Percentiles rank a stretch among this genome's conserved stretches.
phyloP scores from a whole-genome alignment of 2,329 filamentous ascomycete genomes.

The Triangularia verruculosa region DNA sequence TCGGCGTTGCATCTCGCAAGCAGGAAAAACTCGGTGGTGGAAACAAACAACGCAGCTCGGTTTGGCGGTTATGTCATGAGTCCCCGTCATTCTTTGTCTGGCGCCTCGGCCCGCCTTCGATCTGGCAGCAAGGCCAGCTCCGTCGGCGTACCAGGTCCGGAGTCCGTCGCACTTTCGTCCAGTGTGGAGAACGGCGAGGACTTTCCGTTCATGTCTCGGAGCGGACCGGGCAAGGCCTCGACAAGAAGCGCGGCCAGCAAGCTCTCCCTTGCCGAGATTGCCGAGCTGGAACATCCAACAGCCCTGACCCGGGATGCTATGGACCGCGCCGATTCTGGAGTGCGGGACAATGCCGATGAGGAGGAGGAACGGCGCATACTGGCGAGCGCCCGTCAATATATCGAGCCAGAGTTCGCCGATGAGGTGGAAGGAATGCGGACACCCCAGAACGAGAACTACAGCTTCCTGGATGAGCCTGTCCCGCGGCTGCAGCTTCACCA shows the following conservation, averaged over 20 bases:
- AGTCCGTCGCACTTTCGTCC: slow-evolving; percentile 39
- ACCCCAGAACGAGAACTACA: slow-evolving; percentile 21
- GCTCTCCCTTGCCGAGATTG: slow-evolving; percentile 54
- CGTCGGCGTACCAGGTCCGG: slow-evolving; percentile 27
- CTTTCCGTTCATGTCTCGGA: slow-evolving; percentile 43
- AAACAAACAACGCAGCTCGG: slow-evolving; percentile 64
- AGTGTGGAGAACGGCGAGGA: slow-evolving; percentile 33
- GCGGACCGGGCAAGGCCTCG: slow-evolving; percentile 54
- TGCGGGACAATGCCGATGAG: slow-evolving; percentile 32
- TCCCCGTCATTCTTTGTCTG: slow-evolving; percentile 58
- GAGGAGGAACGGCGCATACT: slow-evolving; percentile 40
- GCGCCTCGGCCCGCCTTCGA: slow-evolving; percentile 45
- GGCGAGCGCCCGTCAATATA: slow-evolving; percentile 36
- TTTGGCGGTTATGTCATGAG: slow-evolving; percentile 68
- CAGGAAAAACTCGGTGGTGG: slow-evolving; percentile 59
- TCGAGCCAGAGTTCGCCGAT: slow-evolving; percentile 32
- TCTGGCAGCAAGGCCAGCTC: slow-evolving; percentile 53
- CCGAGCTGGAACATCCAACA: slow-evolving; percentile 52
- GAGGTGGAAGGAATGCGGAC: slow-evolving; percentile 20
- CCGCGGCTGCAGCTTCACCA: slow-evolving; percentile 28
- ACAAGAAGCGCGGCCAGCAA: slow-evolving; percentile 38
- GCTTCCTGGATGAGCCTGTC: slow-evolving; percentile 9
- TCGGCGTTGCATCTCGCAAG: slow-evolving; percentile 29
- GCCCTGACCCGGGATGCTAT: slow-evolving; percentile 50
- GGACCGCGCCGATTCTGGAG: slow-evolving; percentile 51